These are phyloP conservation scores for Pinus tabuliformis DNA, from an alignment of 75 land plant genomes.

Conservation along the genomic window DNA sequence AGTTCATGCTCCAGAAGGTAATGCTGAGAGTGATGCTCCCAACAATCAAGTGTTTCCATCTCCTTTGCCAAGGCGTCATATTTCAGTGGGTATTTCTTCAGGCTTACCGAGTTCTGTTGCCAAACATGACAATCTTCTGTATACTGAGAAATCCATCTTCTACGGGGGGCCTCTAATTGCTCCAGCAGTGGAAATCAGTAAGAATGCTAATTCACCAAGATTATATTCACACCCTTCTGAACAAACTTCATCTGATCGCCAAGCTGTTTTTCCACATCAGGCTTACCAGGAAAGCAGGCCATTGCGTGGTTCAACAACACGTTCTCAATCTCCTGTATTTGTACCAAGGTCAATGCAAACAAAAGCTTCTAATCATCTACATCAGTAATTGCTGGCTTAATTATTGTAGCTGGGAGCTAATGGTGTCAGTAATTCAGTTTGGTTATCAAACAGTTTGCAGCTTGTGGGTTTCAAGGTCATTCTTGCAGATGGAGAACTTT, in stretches of 20 bases:
- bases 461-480: neutral
- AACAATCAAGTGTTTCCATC: conserved; percentile 8
- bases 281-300: conserved; percentile 19
- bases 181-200: conserved; percentile 27
- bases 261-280: conserved; percentile 13
- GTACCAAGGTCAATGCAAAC: conserved; percentile 17
- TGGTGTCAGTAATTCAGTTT: neutral
- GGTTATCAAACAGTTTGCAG: neutral
- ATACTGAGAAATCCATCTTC: conserved; percentile 75
- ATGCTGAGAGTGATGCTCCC: conserved; percentile 2
- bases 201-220: conserved; percentile 10
- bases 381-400: neutral
- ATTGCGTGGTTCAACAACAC: conserved; percentile 17
- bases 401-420: neutral
- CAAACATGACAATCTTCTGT: conserved; percentile 45
- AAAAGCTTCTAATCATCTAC: neutral
- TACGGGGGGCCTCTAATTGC: conserved; percentile 74
- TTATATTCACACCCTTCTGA: neutral
- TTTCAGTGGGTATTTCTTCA: conserved; percentile 15
- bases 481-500: neutral
- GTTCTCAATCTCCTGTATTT: conserved; percentile 58
- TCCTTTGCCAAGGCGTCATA: conserved; percentile 14
- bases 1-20: conserved; percentile 19
- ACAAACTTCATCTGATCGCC: conserved; percentile 8
- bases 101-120: conserved; percentile 9